Conservation (phyloP, 2,329 filamentous ascomycete species). For the Alternaria brassicae region DNA sequence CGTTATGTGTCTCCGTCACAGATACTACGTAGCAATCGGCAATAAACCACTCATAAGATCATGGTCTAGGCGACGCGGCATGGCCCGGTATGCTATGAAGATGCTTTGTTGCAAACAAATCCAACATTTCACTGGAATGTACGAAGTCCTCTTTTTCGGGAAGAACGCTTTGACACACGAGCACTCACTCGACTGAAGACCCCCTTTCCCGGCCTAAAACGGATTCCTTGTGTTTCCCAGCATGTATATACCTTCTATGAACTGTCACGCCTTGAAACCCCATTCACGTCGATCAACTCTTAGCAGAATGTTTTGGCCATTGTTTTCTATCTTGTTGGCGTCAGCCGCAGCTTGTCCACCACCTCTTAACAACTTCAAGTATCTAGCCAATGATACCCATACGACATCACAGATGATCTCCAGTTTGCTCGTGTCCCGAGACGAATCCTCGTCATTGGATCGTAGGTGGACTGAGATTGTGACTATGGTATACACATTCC, state of each 20-base stretch:
- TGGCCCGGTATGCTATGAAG: neutral
- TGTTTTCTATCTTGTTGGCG: neutral
- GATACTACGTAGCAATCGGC: neutral
- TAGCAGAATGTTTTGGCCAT: neutral
- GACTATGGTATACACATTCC: neutral
- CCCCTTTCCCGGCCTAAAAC: neutral
- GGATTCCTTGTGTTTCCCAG: neutral
- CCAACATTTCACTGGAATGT: neutral
- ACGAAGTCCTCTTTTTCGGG: neutral
- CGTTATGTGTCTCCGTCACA: neutral
- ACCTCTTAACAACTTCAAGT: neutral
- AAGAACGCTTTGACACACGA: neutral
- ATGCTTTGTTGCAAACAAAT: neutral
- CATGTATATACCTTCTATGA: neutral
- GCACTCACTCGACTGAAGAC: neutral
- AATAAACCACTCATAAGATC: neutral
- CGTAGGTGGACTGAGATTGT: constrained; percentile 4
- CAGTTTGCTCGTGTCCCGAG: neutral
- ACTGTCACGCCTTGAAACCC: neutral
- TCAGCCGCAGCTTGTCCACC: neutral
- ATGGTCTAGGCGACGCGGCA: neutral
- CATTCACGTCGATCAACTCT: neutral
- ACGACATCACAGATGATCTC: constrained; percentile 1
- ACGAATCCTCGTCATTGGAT: neutral
- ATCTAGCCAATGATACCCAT: neutral